Evolutionary conservation across 805 yeast genomes (phyloP).

Genomic region (Metschnikowia drakensbergensis): DNA sequence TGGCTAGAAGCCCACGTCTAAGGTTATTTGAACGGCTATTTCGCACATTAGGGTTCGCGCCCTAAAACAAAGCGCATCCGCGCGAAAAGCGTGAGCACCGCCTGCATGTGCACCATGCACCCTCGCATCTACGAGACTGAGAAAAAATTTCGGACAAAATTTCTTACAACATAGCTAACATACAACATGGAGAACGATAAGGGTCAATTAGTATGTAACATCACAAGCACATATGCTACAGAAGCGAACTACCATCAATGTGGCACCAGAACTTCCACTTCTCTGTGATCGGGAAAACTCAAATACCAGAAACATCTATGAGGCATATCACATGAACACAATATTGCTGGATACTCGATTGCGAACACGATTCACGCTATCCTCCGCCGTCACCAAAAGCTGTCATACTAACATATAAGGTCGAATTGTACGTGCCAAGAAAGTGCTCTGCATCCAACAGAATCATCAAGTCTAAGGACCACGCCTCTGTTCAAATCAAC

Average conservation of each 20-base stretch:
- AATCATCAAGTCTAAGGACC: conserved; percentile 99
- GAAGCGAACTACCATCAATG: no score
- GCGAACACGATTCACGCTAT: no score
- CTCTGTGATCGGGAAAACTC: no score
- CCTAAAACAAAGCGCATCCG: conserved; percentile 10
- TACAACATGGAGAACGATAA: conserved; percentile 98
- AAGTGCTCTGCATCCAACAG: conserved; percentile 99
- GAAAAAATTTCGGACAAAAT: conserved; percentile 16
- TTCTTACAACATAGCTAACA: conserved; percentile 14
- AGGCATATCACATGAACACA: no score
- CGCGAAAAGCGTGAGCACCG: neutral
- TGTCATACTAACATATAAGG: conserved; percentile 52
- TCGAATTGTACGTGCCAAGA: conserved; percentile 99
- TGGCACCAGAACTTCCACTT: no score
- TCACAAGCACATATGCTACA: neutral
- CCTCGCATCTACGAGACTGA: conserved; percentile 9
- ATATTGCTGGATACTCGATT: no score
- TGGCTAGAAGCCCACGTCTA: no score
- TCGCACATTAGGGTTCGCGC: conserved; percentile 11
- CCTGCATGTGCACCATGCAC: conserved; percentile 9
- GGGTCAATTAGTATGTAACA: conserved; percentile 93
- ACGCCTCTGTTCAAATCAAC: conserved; percentile 98
- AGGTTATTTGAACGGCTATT: no score
- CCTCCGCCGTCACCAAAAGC: neutral
- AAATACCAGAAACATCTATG: no score